A percentile compares a stretch with the other conserved stretches of the same genome.
Conservation (phyloP, 208 protist genomes). For the Tritrichomonas foetus region DNA sequence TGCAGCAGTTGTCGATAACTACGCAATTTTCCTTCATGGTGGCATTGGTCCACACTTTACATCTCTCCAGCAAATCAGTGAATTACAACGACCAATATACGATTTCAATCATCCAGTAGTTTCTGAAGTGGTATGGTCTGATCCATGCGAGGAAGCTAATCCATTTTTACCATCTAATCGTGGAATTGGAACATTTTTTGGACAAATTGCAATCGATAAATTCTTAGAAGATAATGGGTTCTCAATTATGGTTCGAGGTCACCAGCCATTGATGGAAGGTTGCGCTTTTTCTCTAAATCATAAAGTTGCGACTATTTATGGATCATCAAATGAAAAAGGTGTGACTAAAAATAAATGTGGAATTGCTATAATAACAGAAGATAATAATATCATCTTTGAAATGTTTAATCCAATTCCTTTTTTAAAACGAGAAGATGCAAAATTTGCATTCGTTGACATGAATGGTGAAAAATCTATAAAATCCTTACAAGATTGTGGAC, state of each 20-base stretch:
- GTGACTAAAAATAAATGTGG: neutral
- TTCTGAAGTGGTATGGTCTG: neutral
- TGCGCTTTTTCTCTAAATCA: conserved; percentile 50
- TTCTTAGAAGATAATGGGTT: neutral
- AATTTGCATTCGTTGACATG: too few relatives aligned
- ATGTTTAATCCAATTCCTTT: too few relatives aligned
- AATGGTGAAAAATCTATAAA: too few relatives aligned
- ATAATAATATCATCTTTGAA: too few relatives aligned
- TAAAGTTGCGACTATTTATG: neutral
- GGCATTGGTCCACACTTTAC: too few relatives aligned
- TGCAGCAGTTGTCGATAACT: too few relatives aligned
- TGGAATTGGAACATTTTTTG: neutral
- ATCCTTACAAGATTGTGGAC: too few relatives aligned
- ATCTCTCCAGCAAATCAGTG: too few relatives aligned
- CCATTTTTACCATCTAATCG: neutral
- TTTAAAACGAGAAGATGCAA: too few relatives aligned
- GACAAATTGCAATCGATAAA: neutral
- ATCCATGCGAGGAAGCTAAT: neutral
- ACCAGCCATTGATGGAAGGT: neutral
- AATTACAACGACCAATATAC: too few relatives aligned
- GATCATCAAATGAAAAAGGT: neutral
- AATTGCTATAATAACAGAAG: neutral
- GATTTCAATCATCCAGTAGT: too few relatives aligned
- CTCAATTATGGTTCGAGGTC: neutral
- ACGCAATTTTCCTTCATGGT: too few relatives aligned